Conservation (phyloP, 331 rosid genomes). For the Quercus lobata region DNA sequence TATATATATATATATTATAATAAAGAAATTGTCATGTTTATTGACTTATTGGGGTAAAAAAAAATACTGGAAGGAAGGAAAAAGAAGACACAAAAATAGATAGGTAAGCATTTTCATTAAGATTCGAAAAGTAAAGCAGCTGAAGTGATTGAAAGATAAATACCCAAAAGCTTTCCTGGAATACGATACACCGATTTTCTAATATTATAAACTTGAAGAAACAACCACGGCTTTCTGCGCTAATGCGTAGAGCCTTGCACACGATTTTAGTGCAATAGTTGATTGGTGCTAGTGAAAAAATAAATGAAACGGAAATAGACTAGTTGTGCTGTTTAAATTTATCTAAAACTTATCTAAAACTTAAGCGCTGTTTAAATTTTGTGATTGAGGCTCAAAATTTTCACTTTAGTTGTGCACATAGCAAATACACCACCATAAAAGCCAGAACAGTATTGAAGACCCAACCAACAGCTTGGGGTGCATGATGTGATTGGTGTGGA, state of each 20-base stretch:
- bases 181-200: background rate
- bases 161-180: background rate
- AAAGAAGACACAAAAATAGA: background rate
- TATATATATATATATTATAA: too few relatives aligned
- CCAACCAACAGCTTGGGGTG: too few relatives aligned
- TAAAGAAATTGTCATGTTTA: background rate
- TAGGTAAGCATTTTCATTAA: background rate
- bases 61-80: background rate
- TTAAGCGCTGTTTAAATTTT: too few relatives aligned
- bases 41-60: background rate
- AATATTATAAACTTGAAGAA: background rate
- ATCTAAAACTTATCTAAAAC: too few relatives aligned
- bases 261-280: slow-evolving; percentile 32
- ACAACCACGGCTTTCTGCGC: background rate
- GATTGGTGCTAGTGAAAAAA: slow-evolving; percentile 25
- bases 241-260: background rate
- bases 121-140: background rate
- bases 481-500: too few relatives aligned
- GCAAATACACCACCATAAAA: too few relatives aligned
- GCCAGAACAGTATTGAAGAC: too few relatives aligned
- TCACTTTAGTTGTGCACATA: too few relatives aligned
- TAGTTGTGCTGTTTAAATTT: too few relatives aligned
- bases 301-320: too few relatives aligned
- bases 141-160: background rate
- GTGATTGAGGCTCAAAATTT: too few relatives aligned